Percentiles rank a stretch among this genome's conserved stretches.
Conservation (phyloP, 176 grass and related monocot species). For the Eleusine indica region DNA sequence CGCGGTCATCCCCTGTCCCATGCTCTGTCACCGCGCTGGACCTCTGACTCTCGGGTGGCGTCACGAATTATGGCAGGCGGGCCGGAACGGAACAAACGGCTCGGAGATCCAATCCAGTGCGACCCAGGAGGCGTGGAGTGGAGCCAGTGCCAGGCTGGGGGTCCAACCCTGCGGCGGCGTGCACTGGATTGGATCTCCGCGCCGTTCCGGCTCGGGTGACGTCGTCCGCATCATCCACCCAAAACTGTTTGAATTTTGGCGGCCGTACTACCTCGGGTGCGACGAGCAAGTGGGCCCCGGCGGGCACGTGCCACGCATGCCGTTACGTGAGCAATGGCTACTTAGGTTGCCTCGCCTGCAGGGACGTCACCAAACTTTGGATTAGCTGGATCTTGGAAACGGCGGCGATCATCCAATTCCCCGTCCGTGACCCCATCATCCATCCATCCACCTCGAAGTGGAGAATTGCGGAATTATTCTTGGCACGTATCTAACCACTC, state of each 20-base stretch:
- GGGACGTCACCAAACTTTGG: background rate
- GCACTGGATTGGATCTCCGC: background rate
- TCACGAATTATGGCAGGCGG: background rate
- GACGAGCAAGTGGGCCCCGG: background rate
- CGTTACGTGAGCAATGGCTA: background rate
- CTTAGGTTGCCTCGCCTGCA: too few relatives aligned
- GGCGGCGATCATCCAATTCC: background rate
- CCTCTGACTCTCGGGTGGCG: background rate
- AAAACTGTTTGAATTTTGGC: background rate
- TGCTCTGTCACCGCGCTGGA: background rate
- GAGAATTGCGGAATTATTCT: background rate
- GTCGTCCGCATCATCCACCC: background rate
- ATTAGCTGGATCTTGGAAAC: slow-evolving; percentile 15
- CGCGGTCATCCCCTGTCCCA: background rate
- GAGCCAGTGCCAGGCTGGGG: slow-evolving; percentile 21
- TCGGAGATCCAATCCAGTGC: background rate
- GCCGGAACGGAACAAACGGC: background rate
- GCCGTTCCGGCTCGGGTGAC: background rate
- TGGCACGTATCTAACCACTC: slow-evolving; percentile 22
- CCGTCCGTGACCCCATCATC: background rate
- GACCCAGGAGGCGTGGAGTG: background rate
- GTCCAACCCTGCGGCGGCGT: slow-evolving; percentile 20
- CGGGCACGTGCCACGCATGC: background rate
- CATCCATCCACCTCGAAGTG: too few relatives aligned
- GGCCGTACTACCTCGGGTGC: background rate